A percentile compares a stretch with the other conserved stretches of the same genome.
phyloP scores from a whole-genome alignment of 208 protist genomes.

The Trypanosoma melophagium region DNA sequence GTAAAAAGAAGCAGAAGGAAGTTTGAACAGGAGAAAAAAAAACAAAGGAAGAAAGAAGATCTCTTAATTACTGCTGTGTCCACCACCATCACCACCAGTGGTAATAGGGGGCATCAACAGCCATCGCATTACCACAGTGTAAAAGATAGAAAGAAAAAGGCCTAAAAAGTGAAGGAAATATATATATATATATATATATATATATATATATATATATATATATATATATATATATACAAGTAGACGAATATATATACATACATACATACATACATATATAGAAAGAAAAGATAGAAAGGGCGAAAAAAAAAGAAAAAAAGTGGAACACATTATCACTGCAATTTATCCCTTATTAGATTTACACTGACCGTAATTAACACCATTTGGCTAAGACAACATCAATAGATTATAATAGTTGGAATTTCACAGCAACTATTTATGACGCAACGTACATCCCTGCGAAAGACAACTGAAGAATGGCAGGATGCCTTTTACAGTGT shows the following conservation, averaged over 20 bases:
- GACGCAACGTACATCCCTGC: slow-evolving; percentile 3
- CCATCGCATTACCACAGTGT: background rate
- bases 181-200: no score
- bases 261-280: no score
- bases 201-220: no score
- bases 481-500: slow-evolving; percentile 79
- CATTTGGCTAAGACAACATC: background rate
- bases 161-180: background rate
- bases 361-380: no score
- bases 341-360: no score
- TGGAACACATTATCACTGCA: no score
- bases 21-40: background rate
- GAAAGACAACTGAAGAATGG: slow-evolving; percentile 57
- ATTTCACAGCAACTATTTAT: background rate
- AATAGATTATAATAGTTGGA: background rate
- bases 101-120: no score
- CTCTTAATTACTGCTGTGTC: background rate
- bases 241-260: no score
- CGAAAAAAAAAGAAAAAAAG: no score
- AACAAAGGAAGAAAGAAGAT: background rate
- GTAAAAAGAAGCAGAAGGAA: background rate
- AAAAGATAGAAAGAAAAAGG: background rate
- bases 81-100: background rate
- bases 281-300: no score
- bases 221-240: no score